phyloP scores from a whole-genome alignment of 2,329 filamentous ascomycete species.

The Botryotinia convoluta region DNA sequence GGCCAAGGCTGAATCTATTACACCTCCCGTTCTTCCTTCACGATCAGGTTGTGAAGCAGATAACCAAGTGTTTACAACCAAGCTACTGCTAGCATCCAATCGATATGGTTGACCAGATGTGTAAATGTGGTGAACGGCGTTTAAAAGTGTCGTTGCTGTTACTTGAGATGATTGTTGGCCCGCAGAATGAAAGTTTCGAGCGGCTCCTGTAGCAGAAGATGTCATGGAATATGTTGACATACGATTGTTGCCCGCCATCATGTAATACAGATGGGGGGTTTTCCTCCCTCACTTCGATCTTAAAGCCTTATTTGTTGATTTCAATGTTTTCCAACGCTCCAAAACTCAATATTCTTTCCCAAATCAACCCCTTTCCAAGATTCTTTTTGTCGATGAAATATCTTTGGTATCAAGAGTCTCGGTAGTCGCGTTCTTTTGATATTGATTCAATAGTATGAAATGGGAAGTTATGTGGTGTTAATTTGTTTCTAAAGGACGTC shows the following conservation, averaged over 20 bases:
- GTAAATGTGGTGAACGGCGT: constrained; percentile 87
- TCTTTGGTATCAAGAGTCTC: not conserved
- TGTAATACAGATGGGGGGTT: constrained; percentile 21
- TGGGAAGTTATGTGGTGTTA: not conserved
- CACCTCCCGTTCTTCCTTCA: constrained; percentile 69
- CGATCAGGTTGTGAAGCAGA: constrained; percentile 70
- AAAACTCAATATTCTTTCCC: not conserved
- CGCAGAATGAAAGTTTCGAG: constrained; percentile 52
- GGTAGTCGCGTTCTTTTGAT: not conserved
- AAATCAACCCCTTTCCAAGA: not conserved
- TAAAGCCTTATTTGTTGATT: constrained; percentile 26
- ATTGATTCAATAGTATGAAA: not conserved
- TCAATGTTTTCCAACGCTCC: constrained; percentile 4
- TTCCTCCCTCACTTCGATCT: constrained; percentile 25
- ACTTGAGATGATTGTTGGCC: constrained; percentile 74
- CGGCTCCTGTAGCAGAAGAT: constrained; percentile 59
- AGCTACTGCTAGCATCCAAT: constrained; percentile 83
- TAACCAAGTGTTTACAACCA: constrained; percentile 95
- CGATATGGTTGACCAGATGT: constrained; percentile 76
- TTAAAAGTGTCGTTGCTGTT: constrained; percentile 89
- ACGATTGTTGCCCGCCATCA: constrained; percentile 38
- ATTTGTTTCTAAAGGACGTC: not conserved
- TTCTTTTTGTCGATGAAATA: not conserved
- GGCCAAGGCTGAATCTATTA: constrained; percentile 76
- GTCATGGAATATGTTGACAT: constrained; percentile 65